Evolutionary conservation across 805 yeast species (phyloP).

Genomic region (Yarrowia alimentaria): DNA sequence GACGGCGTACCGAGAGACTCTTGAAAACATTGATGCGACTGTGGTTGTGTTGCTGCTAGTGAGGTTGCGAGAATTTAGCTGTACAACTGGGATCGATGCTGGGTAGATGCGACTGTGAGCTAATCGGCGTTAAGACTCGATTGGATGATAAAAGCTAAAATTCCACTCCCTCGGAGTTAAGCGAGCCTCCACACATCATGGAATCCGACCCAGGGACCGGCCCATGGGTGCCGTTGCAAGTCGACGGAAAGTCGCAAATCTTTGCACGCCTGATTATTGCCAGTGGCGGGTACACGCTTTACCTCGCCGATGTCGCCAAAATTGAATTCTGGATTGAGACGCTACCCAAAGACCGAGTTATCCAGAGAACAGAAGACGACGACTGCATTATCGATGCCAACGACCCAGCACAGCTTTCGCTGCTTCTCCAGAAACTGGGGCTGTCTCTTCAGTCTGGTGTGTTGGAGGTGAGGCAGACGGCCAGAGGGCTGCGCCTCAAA

Average conservation of each 20-base stretch:
- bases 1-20: background rate
- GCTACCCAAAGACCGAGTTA: conserved; percentile 7
- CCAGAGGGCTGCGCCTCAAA: conserved; percentile 3
- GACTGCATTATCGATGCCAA: conserved; percentile 26
- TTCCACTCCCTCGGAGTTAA: conserved; percentile 14
- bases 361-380: conserved; percentile 22
- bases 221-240: conserved; percentile 8
- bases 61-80: no score
- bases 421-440: conserved; percentile 4
- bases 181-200: background rate
- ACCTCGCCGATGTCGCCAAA: conserved; percentile 1
- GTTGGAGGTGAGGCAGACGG: background rate
- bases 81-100: no score
- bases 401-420: conserved; percentile 7
- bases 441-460: conserved; percentile 1
- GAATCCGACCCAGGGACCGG: background rate
- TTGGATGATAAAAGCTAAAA: conserved; percentile 6
- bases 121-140: conserved; percentile 9
- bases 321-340: conserved; percentile 3
- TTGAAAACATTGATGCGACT: conserved; percentile 1
- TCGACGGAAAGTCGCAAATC: conserved; percentile 1
- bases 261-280: background rate
- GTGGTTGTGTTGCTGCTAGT: background rate
- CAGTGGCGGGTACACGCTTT: conserved; percentile 1
- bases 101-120: conserved; percentile 13